Percentiles rank a stretch among this genome's conserved stretches.
These are phyloP conservation scores for Theileria parva DNA, from an alignment of 169 alveolate genomes.

Conservation along the genomic window DNA sequence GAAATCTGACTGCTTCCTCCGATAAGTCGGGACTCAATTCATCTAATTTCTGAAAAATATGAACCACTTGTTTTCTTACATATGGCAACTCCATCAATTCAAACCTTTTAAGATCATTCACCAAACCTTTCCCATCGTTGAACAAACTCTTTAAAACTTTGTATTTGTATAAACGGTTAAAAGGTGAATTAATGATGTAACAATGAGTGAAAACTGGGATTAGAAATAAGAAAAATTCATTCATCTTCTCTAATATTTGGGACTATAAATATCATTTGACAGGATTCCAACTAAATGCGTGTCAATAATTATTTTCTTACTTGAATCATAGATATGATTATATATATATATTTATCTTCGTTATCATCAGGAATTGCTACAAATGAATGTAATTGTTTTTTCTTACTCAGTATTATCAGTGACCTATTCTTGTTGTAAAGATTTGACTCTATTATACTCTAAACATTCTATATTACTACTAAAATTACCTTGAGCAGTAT, in stretches of 20 bases:
- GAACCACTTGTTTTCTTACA: slow-evolving; percentile 4
- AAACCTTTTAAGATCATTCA: slow-evolving; percentile 8
- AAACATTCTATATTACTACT: not conserved
- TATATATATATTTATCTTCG: slow-evolving; percentile 28
- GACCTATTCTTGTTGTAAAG: slow-evolving; percentile 50
- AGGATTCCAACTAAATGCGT: slow-evolving; percentile 38
- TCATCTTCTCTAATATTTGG: slow-evolving; percentile 35
- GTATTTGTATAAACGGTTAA: not conserved
- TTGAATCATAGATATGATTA: slow-evolving; percentile 46
- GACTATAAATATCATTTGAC: slow-evolving; percentile 61
- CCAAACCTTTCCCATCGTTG: not conserved
- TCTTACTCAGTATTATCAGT: slow-evolving; percentile 28
- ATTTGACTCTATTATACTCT: slow-evolving; percentile 49
- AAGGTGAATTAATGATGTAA: not conserved
- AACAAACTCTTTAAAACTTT: not conserved
- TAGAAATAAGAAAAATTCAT: not conserved
- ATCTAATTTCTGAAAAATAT: slow-evolving; percentile 74
- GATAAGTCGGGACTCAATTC: slow-evolving; percentile 86
- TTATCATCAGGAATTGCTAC: slow-evolving; percentile 61
- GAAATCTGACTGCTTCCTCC: slow-evolving; percentile 80
- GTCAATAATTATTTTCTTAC: slow-evolving; percentile 5
- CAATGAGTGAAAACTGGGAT: not conserved
- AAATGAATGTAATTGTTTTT: not conserved
- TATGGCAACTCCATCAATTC: slow-evolving; percentile 58
- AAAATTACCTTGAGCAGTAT: slow-evolving; percentile 1